Evolutionary conservation across 805 yeast species (phyloP).

Genomic region (Candida ortonii): DNA sequence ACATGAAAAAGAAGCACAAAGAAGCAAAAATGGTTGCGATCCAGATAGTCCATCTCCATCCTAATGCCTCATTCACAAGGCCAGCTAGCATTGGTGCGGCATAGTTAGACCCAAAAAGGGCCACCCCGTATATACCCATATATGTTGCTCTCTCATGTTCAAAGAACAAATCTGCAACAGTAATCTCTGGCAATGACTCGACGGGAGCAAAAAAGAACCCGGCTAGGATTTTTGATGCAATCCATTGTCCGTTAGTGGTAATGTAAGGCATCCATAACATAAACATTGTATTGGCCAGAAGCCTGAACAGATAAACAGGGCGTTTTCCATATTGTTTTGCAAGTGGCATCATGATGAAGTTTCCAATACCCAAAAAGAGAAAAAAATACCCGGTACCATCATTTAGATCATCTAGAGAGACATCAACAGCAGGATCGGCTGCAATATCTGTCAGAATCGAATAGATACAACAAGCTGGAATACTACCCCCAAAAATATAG

Average conservation of each 20-base stretch:
- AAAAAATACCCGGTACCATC: conserved; percentile 39
- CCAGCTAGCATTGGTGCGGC: conserved; percentile 62
- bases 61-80: conserved; percentile 46
- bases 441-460: conserved; percentile 26
- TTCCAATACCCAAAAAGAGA: conserved; percentile 40
- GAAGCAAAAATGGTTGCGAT: conserved; percentile 48
- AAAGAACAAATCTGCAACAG: conserved; percentile 48
- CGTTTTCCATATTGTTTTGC: conserved; percentile 40
- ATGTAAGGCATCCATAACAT: conserved; percentile 36
- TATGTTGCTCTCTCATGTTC: conserved; percentile 50
- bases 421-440: conserved; percentile 18
- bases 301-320: conserved; percentile 34
- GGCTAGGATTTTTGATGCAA: conserved; percentile 29
- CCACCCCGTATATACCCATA: conserved; percentile 49
- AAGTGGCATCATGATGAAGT: conserved; percentile 36
- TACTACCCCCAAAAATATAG: conserved; percentile 32
- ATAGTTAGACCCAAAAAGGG: conserved; percentile 52
- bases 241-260: conserved; percentile 31
- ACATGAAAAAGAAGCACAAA: conserved; percentile 37
- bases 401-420: conserved; percentile 33
- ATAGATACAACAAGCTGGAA: conserved; percentile 28
- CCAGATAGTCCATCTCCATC: conserved; percentile 53
- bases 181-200: conserved; percentile 49
- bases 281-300: conserved; percentile 30
- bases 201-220: conserved; percentile 37